Conservation (phyloP, 768 basidiomycete species). For the Suillus spraguei region DNA sequence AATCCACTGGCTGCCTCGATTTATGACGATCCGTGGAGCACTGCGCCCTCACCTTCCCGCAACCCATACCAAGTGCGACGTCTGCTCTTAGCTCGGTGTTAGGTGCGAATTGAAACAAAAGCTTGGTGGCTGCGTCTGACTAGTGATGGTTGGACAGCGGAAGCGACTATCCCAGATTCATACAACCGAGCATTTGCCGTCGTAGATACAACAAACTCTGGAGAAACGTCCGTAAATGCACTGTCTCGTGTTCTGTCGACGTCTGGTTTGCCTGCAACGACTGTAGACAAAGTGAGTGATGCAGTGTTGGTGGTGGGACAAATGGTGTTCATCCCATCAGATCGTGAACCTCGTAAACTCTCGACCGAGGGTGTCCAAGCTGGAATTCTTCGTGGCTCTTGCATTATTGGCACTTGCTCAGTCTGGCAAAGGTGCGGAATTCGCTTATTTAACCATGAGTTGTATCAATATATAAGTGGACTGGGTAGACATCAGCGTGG, state of each 20-base stretch:
- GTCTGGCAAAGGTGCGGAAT: slow-evolving; percentile 64
- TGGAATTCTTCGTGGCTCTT: slow-evolving; percentile 91
- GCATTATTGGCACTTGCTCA: slow-evolving; percentile 89
- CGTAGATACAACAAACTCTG: slow-evolving; percentile 69
- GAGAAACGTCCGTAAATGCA: slow-evolving; percentile 82
- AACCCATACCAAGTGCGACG: slow-evolving; percentile 52
- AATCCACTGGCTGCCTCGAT: slow-evolving; percentile 73
- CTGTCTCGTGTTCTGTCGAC: slow-evolving; percentile 80
- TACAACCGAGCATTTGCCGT: slow-evolving; percentile 76
- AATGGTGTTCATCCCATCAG: slow-evolving; percentile 38
- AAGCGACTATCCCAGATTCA: slow-evolving; percentile 77
- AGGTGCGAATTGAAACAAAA: slow-evolving; percentile 40
- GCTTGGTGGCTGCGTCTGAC: slow-evolving; percentile 5
- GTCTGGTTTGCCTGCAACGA: slow-evolving; percentile 77
- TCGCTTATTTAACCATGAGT: slow-evolving; percentile 8
- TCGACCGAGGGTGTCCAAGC: slow-evolving; percentile 75
- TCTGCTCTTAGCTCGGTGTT: slow-evolving; percentile 71
- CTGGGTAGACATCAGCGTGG: slow-evolving; percentile 70
- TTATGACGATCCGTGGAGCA: slow-evolving; percentile 85
- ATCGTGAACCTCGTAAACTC: slow-evolving; percentile 91
- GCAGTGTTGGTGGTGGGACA: slow-evolving; percentile 5
- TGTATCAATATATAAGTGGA: slow-evolving; percentile 6
- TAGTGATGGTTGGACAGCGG: slow-evolving; percentile 46
- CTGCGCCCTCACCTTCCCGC: slow-evolving; percentile 73
- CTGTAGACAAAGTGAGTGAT: slow-evolving; percentile 70